phyloP scores from a whole-genome alignment of 139 green algal genomes.

The Haematococcus lacustris region DNA sequence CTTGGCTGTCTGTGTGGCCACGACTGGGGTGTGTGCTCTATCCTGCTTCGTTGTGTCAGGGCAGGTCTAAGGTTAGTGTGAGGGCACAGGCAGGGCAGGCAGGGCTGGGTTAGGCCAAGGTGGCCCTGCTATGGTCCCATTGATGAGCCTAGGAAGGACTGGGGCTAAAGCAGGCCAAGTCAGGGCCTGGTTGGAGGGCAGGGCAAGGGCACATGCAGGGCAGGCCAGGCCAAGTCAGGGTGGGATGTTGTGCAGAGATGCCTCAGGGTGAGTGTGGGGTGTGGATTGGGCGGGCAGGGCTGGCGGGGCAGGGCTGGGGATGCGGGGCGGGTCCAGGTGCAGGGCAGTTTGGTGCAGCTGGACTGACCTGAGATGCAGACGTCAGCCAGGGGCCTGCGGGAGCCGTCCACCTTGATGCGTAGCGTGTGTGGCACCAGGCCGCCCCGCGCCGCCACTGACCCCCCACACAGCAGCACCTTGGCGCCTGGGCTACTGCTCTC shows the following conservation, averaged over 20 bases:
- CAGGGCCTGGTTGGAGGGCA: not conserved
- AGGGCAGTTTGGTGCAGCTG: not conserved
- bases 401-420: conserved; percentile 11
- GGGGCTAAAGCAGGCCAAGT: too few species aligned
- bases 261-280: not conserved
- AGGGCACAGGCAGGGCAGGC: not conserved
- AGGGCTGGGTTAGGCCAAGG: too few species aligned
- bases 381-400: conserved; percentile 7
- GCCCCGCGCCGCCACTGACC: conserved; percentile 47
- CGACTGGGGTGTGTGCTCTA: not conserved
- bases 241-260: not conserved
- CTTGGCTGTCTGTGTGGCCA: not conserved
- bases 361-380: conserved; percentile 54
- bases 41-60: too few species aligned
- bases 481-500: not conserved
- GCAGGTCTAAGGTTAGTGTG: not conserved
- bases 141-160: too few species aligned
- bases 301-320: not conserved
- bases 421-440: conserved; percentile 43
- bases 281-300: not conserved
- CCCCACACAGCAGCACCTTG: conserved; percentile 16
- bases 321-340: too few species aligned
- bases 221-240: not conserved
- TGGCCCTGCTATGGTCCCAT: too few species aligned
- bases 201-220: not conserved